Percentiles rank a stretch among this genome's conserved stretches.
Evolutionary conservation across 805 yeast genomes (phyloP).

Genomic region (Metschnikowia hibisci): DNA sequence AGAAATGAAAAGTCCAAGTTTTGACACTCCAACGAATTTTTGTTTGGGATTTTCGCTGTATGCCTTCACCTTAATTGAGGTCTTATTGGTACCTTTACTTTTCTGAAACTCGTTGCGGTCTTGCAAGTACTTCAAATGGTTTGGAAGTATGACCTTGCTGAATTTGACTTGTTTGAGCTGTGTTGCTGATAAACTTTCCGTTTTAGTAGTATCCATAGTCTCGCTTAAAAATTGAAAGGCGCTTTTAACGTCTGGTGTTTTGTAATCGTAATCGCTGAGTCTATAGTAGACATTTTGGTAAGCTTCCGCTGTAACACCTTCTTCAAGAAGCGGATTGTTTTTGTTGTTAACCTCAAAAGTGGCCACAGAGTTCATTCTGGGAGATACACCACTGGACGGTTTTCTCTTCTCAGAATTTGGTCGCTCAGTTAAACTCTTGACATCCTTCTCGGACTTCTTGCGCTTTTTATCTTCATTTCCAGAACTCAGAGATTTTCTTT

Average conservation of each 20-base stretch:
- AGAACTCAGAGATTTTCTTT: conserved; percentile 18
- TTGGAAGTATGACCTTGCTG: conserved; percentile 32
- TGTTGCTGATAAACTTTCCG: conserved; percentile 20
- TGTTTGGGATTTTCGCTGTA: conserved; percentile 56
- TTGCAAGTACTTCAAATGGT: conserved; percentile 26
- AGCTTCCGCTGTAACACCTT: conserved; percentile 39
- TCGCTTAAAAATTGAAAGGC: conserved; percentile 21
- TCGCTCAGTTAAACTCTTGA: conserved; percentile 6
- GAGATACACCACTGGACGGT: conserved; percentile 9
- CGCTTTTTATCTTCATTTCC: conserved; percentile 35
- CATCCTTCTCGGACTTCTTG: conserved; percentile 18
- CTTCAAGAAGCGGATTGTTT: conserved; percentile 41
- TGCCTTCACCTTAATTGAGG: conserved; percentile 48
- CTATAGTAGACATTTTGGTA: conserved; percentile 53
- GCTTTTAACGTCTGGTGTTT: conserved; percentile 30
- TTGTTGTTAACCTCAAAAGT: conserved; percentile 26
- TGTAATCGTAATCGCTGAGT: conserved; percentile 45
- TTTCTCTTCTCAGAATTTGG: conserved; percentile 13
- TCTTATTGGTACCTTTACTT: conserved; percentile 20
- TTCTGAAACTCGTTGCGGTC: conserved; percentile 34
- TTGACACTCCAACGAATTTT: conserved; percentile 65
- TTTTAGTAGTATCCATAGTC: conserved; percentile 22
- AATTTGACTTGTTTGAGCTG: conserved; percentile 29
- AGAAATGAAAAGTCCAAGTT: conserved; percentile 54
- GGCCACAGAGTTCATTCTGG: conserved; percentile 4